These are phyloP conservation scores for Plasmodium malariae DNA, from an alignment of 169 alveolate species.

Conservation along the genomic window DNA sequence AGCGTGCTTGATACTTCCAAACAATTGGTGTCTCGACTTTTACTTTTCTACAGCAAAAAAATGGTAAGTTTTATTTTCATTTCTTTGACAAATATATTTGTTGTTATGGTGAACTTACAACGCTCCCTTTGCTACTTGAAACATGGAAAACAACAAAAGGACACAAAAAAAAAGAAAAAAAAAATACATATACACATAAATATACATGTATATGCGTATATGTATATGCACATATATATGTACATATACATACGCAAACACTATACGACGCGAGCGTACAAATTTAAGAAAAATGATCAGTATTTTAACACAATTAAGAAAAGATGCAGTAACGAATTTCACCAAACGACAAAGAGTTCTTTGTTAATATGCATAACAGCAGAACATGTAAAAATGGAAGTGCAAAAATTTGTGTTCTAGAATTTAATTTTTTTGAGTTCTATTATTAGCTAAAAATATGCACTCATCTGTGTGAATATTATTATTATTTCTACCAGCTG, in stretches of 20 bases:
- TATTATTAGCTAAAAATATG: too few species aligned
- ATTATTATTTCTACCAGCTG: too few species aligned
- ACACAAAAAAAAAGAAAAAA: background rate
- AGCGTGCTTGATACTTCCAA: too few species aligned
- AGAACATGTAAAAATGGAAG: background rate
- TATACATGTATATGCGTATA: background rate
- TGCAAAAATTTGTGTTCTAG: background rate
- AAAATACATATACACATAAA: background rate
- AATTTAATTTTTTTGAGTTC: too few species aligned
- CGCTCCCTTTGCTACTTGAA: background rate
- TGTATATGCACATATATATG: background rate
- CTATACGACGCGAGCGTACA: too few species aligned
- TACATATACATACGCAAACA: too few species aligned
- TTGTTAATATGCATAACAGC: background rate
- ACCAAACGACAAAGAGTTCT: background rate
- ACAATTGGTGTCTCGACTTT: too few species aligned
- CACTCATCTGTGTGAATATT: too few species aligned
- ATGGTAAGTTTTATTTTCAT: too few species aligned
- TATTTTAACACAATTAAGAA: background rate
- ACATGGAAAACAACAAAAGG: background rate
- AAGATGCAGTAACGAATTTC: background rate
- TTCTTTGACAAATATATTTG: background rate
- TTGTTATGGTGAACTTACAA: background rate
- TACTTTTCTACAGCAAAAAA: too few species aligned
- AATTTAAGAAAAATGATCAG: too few species aligned